Evolutionary conservation across 192 early-diverging fungal species (phyloP).

Genomic region (Phlyctochytrium arcticum): DNA sequence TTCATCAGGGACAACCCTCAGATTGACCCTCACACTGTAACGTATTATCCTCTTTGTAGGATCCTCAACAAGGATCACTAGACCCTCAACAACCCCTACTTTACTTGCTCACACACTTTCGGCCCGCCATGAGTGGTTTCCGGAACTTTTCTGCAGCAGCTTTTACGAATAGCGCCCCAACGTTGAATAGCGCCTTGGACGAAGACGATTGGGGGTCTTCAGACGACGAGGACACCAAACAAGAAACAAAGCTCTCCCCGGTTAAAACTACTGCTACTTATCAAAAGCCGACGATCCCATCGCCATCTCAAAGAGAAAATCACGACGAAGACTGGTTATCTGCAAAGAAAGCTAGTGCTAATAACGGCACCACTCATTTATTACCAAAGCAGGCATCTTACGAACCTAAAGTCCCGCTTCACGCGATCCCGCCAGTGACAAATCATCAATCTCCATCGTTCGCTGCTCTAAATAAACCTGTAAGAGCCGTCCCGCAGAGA

Average conservation of each 20-base stretch:
- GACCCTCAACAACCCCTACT: neutral
- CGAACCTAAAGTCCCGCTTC: too few relatives aligned
- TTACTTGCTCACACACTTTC: neutral
- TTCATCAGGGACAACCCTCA: too few relatives aligned
- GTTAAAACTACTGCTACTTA: neutral
- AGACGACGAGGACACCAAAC: conserved; percentile 9
- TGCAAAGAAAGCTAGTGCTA: neutral
- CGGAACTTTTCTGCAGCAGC: conserved; percentile 20
- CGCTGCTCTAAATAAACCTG: neutral
- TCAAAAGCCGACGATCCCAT: neutral
- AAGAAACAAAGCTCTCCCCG: neutral
- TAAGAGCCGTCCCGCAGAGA: neutral
- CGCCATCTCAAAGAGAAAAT: conserved; percentile 21
- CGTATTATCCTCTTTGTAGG: too few relatives aligned
- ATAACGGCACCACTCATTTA: too few relatives aligned
- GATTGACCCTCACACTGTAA: too few relatives aligned
- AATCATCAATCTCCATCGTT: neutral
- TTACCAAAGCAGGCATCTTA: too few relatives aligned
- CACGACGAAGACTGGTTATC: conserved; percentile 23
- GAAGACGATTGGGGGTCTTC: conserved; percentile 34
- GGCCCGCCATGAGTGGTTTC: conserved; percentile 29
- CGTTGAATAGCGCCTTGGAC: conserved; percentile 22
- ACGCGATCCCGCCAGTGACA: neutral
- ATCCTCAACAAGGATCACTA: too few relatives aligned
- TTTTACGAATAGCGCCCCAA: conserved; percentile 8